phyloP scores from a whole-genome alignment of 371 early-diverging fungal species.

The Rhizomucor pusillus region DNA sequence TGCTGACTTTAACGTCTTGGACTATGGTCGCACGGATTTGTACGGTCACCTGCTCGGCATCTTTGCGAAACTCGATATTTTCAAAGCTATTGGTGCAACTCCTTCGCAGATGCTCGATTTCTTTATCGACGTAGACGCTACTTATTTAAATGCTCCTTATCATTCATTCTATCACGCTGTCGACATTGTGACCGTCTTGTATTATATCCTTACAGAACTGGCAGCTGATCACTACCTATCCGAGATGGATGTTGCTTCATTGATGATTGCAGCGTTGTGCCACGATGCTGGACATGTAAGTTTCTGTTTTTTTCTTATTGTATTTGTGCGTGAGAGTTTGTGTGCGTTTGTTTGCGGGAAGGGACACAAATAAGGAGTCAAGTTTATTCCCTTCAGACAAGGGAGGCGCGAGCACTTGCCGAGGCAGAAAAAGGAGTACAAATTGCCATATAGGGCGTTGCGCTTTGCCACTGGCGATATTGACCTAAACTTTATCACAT shows the following conservation, averaged over 20 bases:
- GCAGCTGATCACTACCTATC: conserved; percentile 59
- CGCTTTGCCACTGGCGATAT: conserved; percentile 6
- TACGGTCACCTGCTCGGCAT: conserved; percentile 27
- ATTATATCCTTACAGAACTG: conserved; percentile 68
- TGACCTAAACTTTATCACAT: conserved; percentile 10
- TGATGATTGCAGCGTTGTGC: conserved; percentile 83
- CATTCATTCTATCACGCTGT: conserved; percentile 90
- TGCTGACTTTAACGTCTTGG: conserved; percentile 19
- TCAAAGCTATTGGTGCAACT: conserved; percentile 32
- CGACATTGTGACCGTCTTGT: conserved; percentile 82
- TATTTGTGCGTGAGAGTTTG: neutral
- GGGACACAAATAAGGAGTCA: conserved; percentile 9
- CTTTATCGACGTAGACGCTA: conserved; percentile 70
- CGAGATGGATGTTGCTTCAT: conserved; percentile 63
- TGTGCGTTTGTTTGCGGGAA: neutral
- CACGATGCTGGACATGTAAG: conserved; percentile 91
- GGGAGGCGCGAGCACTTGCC: neutral
- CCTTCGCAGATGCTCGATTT: conserved; percentile 73
- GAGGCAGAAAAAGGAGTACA: conserved; percentile 10
- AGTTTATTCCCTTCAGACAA: conserved; percentile 3
- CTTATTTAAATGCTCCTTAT: conserved; percentile 76
- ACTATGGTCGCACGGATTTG: conserved; percentile 27
- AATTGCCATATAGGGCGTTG: neutral
- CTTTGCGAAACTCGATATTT: conserved; percentile 15
- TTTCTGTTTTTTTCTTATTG: conserved; percentile 5